phyloP scores from a whole-genome alignment of 306 rosid genomes.

The Fagus crenata region DNA sequence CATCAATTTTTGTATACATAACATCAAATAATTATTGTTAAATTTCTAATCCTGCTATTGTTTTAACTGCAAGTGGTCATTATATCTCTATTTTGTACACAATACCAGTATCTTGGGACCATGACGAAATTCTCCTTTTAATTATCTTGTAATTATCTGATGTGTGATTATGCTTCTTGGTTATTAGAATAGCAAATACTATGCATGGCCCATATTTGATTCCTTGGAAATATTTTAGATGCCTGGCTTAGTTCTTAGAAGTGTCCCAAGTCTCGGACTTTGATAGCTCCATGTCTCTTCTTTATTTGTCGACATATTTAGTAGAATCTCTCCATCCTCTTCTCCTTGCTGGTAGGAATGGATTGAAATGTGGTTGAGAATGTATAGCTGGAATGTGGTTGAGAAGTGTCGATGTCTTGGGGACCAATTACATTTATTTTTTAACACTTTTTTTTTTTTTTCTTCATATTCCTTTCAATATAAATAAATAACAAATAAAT shows the following conservation, averaged over 20 bases:
- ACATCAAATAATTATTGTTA: neutral
- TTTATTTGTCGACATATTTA: neutral
- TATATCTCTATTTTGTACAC: too few species aligned
- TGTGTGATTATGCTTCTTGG: too few species aligned
- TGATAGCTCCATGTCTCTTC: neutral
- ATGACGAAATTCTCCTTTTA: too few species aligned
- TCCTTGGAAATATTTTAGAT: slow-evolving; percentile 1
- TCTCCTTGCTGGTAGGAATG: neutral
- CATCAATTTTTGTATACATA: slow-evolving; percentile 2
- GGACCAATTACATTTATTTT: too few species aligned
- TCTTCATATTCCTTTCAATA: too few species aligned
- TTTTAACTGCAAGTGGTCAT: neutral
- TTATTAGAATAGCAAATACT: slow-evolving; percentile 8
- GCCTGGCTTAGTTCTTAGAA: neutral
- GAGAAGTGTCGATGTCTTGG: too few species aligned
- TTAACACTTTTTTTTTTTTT: too few species aligned
- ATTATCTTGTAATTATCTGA: too few species aligned
- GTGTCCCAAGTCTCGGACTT: neutral
- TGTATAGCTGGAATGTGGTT: neutral
- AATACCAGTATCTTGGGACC: too few species aligned
- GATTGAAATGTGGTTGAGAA: neutral
- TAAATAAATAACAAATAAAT: too few species aligned
- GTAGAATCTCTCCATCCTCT: neutral
- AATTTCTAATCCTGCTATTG: neutral
- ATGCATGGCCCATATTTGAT: slow-evolving; percentile 7